These are phyloP conservation scores for Dipteronia sinensis DNA, from an alignment of 345 rosid genomes.

Conservation along the genomic window DNA sequence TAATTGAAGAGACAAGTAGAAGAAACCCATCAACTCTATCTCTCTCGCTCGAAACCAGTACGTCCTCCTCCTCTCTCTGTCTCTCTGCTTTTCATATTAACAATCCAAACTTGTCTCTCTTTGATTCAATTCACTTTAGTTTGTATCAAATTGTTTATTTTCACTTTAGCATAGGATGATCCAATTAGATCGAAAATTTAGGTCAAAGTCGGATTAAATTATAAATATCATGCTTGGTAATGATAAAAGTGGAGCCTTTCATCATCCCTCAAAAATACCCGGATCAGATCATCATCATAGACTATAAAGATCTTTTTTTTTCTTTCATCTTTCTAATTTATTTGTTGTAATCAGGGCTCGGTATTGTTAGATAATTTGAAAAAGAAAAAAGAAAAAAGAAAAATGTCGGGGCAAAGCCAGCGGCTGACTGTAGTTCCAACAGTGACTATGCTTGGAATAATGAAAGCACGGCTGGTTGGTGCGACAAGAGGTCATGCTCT, in stretches of 20 bases:
- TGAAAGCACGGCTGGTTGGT: conserved; percentile 86
- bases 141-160: neutral
- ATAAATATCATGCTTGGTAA: neutral
- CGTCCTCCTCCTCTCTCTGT: neutral
- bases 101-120: neutral
- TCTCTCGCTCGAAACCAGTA: neutral
- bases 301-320: neutral
- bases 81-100: neutral
- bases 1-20: neutral
- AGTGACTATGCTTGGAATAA: conserved; percentile 72
- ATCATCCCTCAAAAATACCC: neutral
- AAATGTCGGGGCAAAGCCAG: conserved; percentile 77
- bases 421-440: conserved; percentile 92
- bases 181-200: neutral
- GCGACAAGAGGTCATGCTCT: conserved; percentile 97
- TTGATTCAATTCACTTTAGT: neutral
- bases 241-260: neutral
- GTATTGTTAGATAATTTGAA: conserved; percentile 8
- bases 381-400: conserved; percentile 10
- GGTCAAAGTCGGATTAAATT: neutral
- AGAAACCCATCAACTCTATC: neutral
- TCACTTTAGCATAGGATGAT: neutral
- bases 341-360: neutral
- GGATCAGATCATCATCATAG: neutral
- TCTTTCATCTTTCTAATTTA: neutral